Evolutionary conservation across 106 monocot genomes (phyloP).

Genomic region (Acanthochlamys bracteata): DNA sequence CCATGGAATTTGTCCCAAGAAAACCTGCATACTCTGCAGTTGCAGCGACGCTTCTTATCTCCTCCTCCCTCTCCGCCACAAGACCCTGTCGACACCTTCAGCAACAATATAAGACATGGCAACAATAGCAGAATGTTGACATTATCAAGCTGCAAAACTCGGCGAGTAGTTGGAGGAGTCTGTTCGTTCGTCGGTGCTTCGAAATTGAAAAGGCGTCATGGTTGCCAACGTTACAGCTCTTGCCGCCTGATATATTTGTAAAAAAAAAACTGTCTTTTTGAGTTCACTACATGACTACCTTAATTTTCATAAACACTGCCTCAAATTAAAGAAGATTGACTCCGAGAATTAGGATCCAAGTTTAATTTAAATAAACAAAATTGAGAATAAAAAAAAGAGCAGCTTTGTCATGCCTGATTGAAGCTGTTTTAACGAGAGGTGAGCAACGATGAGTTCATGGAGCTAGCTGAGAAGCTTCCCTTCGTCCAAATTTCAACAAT

Average conservation of each 20-base stretch:
- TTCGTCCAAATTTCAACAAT: constrained; percentile 12
- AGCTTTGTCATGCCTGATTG: constrained; percentile 29
- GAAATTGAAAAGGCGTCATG: constrained; percentile 47
- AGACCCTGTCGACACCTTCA: constrained; percentile 56
- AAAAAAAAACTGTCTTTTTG: no score
- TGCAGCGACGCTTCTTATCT: constrained; percentile 16
- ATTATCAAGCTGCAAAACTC: constrained; percentile 37
- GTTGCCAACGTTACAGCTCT: constrained; percentile 66
- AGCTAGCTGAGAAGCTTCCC: constrained; percentile 78
- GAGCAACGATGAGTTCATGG: constrained; percentile 64
- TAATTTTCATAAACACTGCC: no score
- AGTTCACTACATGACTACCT: no score
- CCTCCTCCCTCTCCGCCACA: constrained; percentile 64
- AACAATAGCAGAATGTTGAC: not conserved
- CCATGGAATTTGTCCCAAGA: constrained; percentile 24
- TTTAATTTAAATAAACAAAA: not conserved
- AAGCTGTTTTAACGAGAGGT: constrained; percentile 68
- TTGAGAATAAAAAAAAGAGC: not conserved
- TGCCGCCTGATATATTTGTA: constrained; percentile 42
- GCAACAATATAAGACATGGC: not conserved
- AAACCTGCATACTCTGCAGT: constrained; percentile 9
- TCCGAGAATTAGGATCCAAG: no score
- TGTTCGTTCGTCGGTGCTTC: constrained; percentile 42
- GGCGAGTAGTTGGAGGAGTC: constrained; percentile 74
- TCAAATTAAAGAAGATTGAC: no score